Base-by-base conservation (phyloP, 768 basidiomycete genomes). In the Mycena belliarum region DNA sequence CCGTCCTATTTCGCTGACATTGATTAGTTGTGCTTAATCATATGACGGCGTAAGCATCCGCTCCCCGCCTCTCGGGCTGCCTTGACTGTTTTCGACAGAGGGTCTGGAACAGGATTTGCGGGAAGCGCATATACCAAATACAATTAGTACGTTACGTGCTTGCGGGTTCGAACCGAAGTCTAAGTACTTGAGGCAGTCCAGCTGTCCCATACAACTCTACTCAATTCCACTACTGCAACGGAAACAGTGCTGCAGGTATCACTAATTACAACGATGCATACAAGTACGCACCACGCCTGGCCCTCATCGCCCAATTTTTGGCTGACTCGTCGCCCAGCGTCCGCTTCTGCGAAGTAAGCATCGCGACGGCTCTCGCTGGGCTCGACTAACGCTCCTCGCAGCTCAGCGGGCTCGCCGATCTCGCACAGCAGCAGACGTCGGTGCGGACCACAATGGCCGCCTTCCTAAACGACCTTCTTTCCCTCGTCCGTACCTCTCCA, bases 21-120 rank as follows among this genome's bases (percentile, higher is more conserved):
- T 12, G n/a, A 20, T 29, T 26, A 60, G 75, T 74, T 9, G 66
- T 79, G 29, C 72, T 71, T 59, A 79, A 79, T 56, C 78, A 79
- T 56, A 79, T 79, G 77, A 50, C 72, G 7, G 68, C 64, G 12
- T 20, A 23, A 11, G 57, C 59, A 38, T 65, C 65, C n/a, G 18
- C 21, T 38, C 23, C 24, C 26, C 8, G 23, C 14, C 21, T 41
- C 23, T 14, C 40, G 15, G 16, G 40, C 18, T 29, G 21, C 12
- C 15, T 42, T 43, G 5, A 46, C 24, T 41, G 16, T 16, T 18
- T 35, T n/a, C n/a, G n/a, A 5, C 28, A 59, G 52, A 20, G 56
- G 52, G 0, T 62, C 57, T 23, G 74, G 73, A 4, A 41, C 62
- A 0, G 72, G 72, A 16, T 55, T 68, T 24, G 70, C 64, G 18